These are phyloP conservation scores for Geotrichum fermentans DNA, from an alignment of 1,139 yeast genomes.

Conservation along the genomic window DNA sequence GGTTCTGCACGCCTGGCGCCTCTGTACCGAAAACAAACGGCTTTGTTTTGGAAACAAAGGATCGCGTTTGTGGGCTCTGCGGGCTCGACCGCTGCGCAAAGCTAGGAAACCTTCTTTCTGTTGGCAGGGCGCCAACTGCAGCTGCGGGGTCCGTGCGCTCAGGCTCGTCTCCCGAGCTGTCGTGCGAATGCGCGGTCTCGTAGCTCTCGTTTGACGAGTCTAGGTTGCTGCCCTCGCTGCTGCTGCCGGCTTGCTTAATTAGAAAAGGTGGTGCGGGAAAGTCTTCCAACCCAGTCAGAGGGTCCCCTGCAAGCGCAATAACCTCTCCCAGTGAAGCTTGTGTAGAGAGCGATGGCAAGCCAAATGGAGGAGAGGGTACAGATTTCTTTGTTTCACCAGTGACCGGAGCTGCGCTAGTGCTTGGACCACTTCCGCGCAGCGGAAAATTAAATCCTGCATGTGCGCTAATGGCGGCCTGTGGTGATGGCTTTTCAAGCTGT, in stretches of 20 bases:
- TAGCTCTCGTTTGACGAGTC: slow-evolving; percentile 15
- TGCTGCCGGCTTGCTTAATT: neutral
- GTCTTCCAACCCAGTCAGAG: neutral
- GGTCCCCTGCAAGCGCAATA: neutral
- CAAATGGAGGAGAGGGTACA: neutral
- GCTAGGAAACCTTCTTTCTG: too few species aligned
- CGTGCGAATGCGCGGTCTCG: slow-evolving; percentile 12
- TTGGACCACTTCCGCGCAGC: too few species aligned
- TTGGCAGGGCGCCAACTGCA: too few species aligned
- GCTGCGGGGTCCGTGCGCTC: too few species aligned
- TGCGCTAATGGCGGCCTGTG: too few species aligned
- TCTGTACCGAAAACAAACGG: neutral
- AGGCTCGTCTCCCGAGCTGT: slow-evolving; percentile 1
- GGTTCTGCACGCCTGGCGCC: too few species aligned
- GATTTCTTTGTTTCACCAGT: neutral
- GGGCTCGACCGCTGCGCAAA: neutral
- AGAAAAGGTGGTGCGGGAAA: slow-evolving; percentile 12
- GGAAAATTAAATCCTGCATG: too few species aligned
- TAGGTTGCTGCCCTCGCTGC: neutral
- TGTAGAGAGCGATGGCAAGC: neutral
- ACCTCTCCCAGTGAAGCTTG: neutral
- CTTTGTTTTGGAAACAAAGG: neutral
- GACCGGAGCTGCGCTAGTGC: neutral
- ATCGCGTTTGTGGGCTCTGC: neutral
- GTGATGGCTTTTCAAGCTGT: too few species aligned